Evolutionary conservation across 2,329 filamentous ascomycete species (phyloP), one percentile per base, ranked within the genome.

Genomic region (Huntiella savannae): DNA sequence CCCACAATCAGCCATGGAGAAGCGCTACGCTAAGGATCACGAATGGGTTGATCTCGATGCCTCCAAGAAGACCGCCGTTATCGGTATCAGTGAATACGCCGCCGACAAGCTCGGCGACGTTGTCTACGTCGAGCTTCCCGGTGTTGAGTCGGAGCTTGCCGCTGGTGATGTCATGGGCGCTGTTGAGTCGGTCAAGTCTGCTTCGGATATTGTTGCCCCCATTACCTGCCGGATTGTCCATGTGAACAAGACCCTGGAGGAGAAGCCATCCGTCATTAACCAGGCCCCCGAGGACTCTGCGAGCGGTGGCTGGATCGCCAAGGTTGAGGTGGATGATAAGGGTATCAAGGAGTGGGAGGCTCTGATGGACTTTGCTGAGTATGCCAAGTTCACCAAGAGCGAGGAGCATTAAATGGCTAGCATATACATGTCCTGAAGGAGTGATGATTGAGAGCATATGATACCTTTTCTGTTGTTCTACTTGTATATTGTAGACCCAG

Each of bases 171-270:
- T 81, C 53, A 82, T 96, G 55, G 91, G 91, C 54, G 86, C 88
- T 50, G 88, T 98, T 55, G 91, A 98, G 69, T 95, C 86, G 2
- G 91, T 98, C 63, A 98, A 98, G 72, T 91, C 82, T 52, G 91
- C 91, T n/a, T 88, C 84, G 52, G 91, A 98, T 62, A 94, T 98
- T 69, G 81, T 94, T 66, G 79, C 85, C 11, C 91, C 91, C 13
- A 73, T 95, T 54, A 66, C 71, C 45, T 88, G 88, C 59, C 81
- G 67, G 54, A 75, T 98, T 51, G 70, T 75, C 34, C 74, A 80
- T 57, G 70, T 78, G 56, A 98, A 98, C 67, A 58, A 59, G 8
- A 59, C 68, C 50, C 72, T 98, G 51, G 82, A 92, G 62, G 80
- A 91, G 62, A 87, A 82, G 68, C 88, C 91, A 16, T 74, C 74